phyloP scores from a whole-genome alignment of 108 stramenopile species.

The Mediolabrus comicus region DNA sequence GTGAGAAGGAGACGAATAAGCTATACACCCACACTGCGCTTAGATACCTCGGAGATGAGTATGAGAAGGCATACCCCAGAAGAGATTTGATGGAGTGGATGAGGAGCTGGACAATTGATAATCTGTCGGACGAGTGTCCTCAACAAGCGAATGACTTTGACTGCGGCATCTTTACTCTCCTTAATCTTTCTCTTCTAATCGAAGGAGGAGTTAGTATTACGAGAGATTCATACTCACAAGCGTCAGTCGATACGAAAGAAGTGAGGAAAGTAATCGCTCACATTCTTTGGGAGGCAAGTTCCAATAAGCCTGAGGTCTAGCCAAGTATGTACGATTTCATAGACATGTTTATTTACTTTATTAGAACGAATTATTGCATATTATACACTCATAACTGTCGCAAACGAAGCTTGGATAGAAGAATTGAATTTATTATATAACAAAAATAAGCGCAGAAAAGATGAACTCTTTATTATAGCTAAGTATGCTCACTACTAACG shows the following conservation, averaged over 20 bases:
- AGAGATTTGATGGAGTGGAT: neutral
- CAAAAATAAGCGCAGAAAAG: too few relatives aligned
- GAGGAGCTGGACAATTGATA: neutral
- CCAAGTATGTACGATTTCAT: too few relatives aligned
- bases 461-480: too few relatives aligned
- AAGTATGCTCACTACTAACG: too few relatives aligned
- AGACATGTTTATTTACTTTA: too few relatives aligned
- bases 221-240: neutral
- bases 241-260: neutral
- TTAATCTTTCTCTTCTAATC: neutral
- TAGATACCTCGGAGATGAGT: neutral
- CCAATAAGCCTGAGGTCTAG: neutral
- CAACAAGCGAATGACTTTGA: neutral
- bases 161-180: neutral
- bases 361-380: too few relatives aligned
- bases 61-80: neutral
- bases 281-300: neutral
- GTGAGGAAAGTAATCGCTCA: neutral
- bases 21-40: neutral
- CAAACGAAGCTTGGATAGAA: too few relatives aligned
- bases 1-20: neutral
- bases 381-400: too few relatives aligned
- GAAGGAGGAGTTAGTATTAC: neutral
- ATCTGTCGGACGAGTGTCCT: neutral
- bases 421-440: too few relatives aligned